phyloP scores from a whole-genome alignment of 2,329 filamentous ascomycete genomes.

The Hirsutella minnesotensis region DNA sequence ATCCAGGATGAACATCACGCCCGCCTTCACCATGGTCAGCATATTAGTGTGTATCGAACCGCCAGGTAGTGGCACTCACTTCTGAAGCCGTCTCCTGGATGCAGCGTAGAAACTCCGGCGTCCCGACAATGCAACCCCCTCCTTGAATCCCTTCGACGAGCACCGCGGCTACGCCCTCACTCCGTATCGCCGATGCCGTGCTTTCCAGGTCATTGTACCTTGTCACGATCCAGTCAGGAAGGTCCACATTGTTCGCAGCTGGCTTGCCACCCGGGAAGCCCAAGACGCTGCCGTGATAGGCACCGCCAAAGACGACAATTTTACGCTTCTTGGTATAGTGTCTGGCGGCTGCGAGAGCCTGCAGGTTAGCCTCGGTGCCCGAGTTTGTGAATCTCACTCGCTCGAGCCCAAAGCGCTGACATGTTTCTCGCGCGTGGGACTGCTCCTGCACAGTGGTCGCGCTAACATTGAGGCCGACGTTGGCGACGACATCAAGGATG shows the following conservation, averaged over 20 bases:
- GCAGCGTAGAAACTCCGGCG: slow-evolving; percentile 35
- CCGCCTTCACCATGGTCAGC: slow-evolving; percentile 17
- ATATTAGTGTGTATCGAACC: neutral
- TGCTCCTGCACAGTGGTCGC: slow-evolving; percentile 39
- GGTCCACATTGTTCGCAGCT: slow-evolving; percentile 34
- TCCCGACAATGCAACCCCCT: slow-evolving; percentile 43
- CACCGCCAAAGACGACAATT: slow-evolving; percentile 38
- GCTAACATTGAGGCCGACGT: slow-evolving; percentile 42
- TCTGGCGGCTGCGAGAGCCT: slow-evolving; percentile 43
- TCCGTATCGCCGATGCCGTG: slow-evolving; percentile 29
- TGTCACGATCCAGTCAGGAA: slow-evolving; percentile 45
- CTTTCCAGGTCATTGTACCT: slow-evolving; percentile 47
- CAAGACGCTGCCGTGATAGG: slow-evolving; percentile 24
- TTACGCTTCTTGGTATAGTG: slow-evolving; percentile 30
- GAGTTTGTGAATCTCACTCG: slow-evolving; percentile 51
- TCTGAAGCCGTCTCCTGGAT: slow-evolving; percentile 35
- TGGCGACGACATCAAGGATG: slow-evolving; percentile 29
- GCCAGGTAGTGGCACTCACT: slow-evolving; percentile 3
- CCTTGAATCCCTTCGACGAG: slow-evolving; percentile 55
- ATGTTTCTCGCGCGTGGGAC: slow-evolving; percentile 38
- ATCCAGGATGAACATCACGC: slow-evolving; percentile 53
- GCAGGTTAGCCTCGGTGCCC: slow-evolving; percentile 53
- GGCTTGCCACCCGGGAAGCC: slow-evolving; percentile 20
- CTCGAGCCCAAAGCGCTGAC: slow-evolving; percentile 41
- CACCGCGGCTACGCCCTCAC: slow-evolving; percentile 45